Evolutionary conservation across 352 stramenopile genomes (phyloP), one percentile per base, ranked within the genome.

Genomic region (Phytophthora crassamura): DNA sequence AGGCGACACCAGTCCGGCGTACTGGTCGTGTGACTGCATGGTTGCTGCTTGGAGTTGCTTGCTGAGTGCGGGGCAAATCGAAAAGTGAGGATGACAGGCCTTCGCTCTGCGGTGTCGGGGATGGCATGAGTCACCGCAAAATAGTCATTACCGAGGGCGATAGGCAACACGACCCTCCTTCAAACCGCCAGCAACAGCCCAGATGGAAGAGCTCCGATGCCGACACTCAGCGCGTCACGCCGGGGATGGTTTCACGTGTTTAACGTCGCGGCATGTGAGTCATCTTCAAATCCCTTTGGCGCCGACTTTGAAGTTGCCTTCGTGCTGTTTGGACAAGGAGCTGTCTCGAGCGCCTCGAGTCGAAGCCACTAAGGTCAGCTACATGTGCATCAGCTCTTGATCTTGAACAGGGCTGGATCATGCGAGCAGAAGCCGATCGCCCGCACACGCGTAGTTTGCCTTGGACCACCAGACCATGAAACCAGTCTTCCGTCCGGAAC

Each of bases 191-290:
- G n/a, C n/a, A n/a, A 36, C 20, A 50, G 42, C 7, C 9, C 42
- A 30, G 4, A 22, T 50, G n/a, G 25, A 16, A 16, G 22, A 33
- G 39, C 39, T 45, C 11, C 12, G 6, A 30, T 48, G 32, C 58
- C 48, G 48, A 66, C 58, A 52, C 58, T 66, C 58, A 15, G 30
- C 39, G 58, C 57, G 57, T 65, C 57, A 65, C 46, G 46, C 14
- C 11, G 32, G 36, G 40, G 20, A 48, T 36, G 28, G 33, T 50
- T 35, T 8, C 38, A 57, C 49, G 36, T 36, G 49, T 38, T 25
- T 47, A 14, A 20, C 8, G 7, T 5, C 7, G 18, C 41, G 3
- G 18, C 1, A 16, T 16, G n/a, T 33, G 59, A 67, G 59, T 67
- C 59, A 67, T 18, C 59, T 33, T 53, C 8, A 67, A 67, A 38